Base-by-base conservation (phyloP, 2,329 filamentous ascomycete species). In the Mariannaea elegans region DNA sequence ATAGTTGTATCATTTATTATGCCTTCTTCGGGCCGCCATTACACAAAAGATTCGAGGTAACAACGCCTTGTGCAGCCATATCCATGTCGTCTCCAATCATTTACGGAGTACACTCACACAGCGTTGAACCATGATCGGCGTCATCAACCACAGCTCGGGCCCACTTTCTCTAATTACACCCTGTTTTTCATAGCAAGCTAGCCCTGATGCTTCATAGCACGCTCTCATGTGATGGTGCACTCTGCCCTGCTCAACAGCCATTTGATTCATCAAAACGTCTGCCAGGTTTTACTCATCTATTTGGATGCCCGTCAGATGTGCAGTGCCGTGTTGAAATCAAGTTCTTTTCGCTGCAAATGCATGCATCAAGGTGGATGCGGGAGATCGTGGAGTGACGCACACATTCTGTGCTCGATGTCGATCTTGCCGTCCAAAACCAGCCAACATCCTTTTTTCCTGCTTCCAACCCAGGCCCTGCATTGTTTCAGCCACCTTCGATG, bases 111-210 rank as follows among this genome's bases (percentile, higher is more conserved):
- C 34, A 58, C 48, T 39, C 27, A n/a, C 55, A 31, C 48, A 45
- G 32, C 31, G 24, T 23, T 44, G 49, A 59, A 59, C 49, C 49
- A 49, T 41, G 56, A 66, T 67, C 61, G 36, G 53, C 53, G 36
- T 41, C 56, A 63, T 52, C 53, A 66, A 63, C 63, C 66, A 68
- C 65, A 56, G 63, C 55, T 42, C 34, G 41, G 54, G 36, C 53
- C 66, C 59, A 65, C 56, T 48, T 66, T 62, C 52, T 65, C 24
- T 69, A 41, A 59, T 60, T 64, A 52, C 31, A 56, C 56, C 39
- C 27, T 36, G n/a, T 61, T 23, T 32, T 34, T 23, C 21, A 19
- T 23, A 13, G 21, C 12, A 36, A 39, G 47, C 47, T 50, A 50
- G 21, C 18, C 48, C 24, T 32, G n/a, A 36, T 39, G 18, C 21